Base-by-base conservation (phyloP, 495 filamentous ascomycete genomes). In the Haplographium delicatum region DNA sequence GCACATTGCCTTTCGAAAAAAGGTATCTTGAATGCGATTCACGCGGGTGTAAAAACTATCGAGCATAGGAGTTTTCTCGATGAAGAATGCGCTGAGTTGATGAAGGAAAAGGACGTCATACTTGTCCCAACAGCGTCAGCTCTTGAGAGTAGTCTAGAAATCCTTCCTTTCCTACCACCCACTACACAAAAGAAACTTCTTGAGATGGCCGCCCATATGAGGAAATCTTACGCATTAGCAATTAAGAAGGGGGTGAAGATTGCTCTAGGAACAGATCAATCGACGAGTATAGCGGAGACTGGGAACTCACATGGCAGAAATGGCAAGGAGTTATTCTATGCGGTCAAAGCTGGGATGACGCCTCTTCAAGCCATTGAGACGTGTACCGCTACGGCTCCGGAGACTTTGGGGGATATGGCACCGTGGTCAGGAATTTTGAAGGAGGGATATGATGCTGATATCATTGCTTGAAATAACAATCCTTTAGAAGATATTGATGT, bases 1-100 rank as follows among this genome's bases (percentile, higher is more conserved):
- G 72, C 75, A 3, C 75, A 78, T 43, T 68, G 66, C 18, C 72
- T 75, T 38, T 74, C 75, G 3, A 77, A 76, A 50, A 60, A 67
- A 10, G 75, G 75, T 1, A 78, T 78, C 30, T 38, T 69, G 51
- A 61, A 62, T 27, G 62, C 65, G 11, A 31, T 68, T 8, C 50
- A 53, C 30, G 63, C 64, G 1, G 66, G 69, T 3, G 54, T 61
- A 16, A 52, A 55, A 35, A 68, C 62, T 8, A 65, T 68, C 23
- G 68, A 68, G 31, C 65, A 72, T 44, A 62, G 66, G 16, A 41
- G 23, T 10, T 50, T 4, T 39, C 43, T 50, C 18, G 60, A 67
- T 35, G 59, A 68, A 18, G 69, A 68, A 45, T 56, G 40, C 8
- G 51, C 60, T 26, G 44, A 54, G 7, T 26, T 64, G 34, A 66